Base-by-base conservation (phyloP, 768 basidiomycete genomes). In the Lentinula lateritia region DNA sequence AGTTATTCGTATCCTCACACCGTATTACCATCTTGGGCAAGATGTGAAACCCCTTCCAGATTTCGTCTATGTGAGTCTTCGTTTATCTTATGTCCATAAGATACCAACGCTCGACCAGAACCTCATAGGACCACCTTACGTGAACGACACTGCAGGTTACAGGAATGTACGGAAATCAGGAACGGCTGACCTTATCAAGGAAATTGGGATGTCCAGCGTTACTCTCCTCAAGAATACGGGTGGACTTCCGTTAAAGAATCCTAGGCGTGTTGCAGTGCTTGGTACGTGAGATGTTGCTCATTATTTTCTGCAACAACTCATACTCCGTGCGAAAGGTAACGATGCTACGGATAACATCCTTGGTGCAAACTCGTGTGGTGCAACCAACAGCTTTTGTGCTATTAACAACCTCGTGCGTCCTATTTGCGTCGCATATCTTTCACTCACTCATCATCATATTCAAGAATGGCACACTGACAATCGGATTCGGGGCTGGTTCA, bases 1-100 rank as follows among this genome's bases (percentile, higher is more conserved):
- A 80, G 85, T 77, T 0, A 80, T 79, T 4, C 80, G 86, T 18
- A 80, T 85, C 52, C 63, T 87, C 32, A 82, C 85, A 3, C 73
- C 78, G 2, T 83, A 73, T 55, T 68, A 64, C 60, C 52, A 66
- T 61, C 52, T 70, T 20, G 34, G 68, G 66, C 13, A 66, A 70
- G 60, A 60, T 36, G 50, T 23, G 12, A 55, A 38, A 7, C 28
- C 28, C 32, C 50, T 53, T 4, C 61, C 50, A 6, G 41, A 43
- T 35, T 20, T 52, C 18, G 8, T n/a, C 2, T 42, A 36, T 16
- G 60, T 20, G 16, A 39, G 56, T 32, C 23, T 50, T 50, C 32
- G 3, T 15, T n/a, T 50, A 13, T 32, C 36, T 38, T n/a, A 10
- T 36, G n/a, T 13, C 2, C 15, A 57, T 3, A 42, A 39, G 38